These are phyloP conservation scores for Beauveria sp. DNA, from an alignment of 2,329 filamentous ascomycete genomes.

Conservation along the genomic window DNA sequence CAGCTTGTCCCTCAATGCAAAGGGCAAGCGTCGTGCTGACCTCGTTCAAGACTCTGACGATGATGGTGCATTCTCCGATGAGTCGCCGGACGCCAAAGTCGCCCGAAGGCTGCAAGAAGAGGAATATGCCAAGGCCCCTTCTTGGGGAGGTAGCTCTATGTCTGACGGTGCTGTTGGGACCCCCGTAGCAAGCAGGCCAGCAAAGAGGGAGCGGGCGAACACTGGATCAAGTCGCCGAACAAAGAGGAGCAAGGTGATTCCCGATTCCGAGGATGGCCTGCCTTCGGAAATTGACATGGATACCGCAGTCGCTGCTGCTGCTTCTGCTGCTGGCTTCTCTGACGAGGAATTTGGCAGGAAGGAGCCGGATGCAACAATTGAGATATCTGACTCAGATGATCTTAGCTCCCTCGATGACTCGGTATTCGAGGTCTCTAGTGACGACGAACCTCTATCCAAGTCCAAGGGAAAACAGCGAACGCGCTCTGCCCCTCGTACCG, in stretches of 20 bases:
- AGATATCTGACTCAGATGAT: constrained; percentile 13
- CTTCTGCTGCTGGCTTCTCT: constrained; percentile 16
- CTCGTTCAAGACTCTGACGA: constrained; percentile 36
- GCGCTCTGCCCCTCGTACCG: neutral
- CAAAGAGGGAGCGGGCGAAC: constrained; percentile 18
- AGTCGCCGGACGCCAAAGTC: constrained; percentile 21
- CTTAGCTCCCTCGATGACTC: constrained; percentile 13
- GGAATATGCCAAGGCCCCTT: constrained; percentile 19
- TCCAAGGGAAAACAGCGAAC: constrained; percentile 13
- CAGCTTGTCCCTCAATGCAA: constrained; percentile 38
- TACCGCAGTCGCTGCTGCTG: constrained; percentile 22
- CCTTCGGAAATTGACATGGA: constrained; percentile 23
- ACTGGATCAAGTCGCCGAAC: constrained; percentile 15
- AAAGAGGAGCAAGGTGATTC: constrained; percentile 24
- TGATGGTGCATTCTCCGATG: constrained; percentile 21
- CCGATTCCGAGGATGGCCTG: constrained; percentile 22
- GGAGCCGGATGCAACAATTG: constrained; percentile 13
- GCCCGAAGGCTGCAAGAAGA: constrained; percentile 29
- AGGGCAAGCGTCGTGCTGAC: constrained; percentile 34
- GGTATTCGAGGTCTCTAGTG: constrained; percentile 17
- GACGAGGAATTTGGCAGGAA: constrained; percentile 7
- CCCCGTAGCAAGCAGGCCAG: constrained; percentile 16
- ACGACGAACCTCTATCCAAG: constrained; percentile 22
- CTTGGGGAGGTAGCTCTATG: neutral
- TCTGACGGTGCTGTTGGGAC: constrained; percentile 1